Base-by-base conservation (phyloP, 352 stramenopile genomes). In the Pythium dissotocum region DNA sequence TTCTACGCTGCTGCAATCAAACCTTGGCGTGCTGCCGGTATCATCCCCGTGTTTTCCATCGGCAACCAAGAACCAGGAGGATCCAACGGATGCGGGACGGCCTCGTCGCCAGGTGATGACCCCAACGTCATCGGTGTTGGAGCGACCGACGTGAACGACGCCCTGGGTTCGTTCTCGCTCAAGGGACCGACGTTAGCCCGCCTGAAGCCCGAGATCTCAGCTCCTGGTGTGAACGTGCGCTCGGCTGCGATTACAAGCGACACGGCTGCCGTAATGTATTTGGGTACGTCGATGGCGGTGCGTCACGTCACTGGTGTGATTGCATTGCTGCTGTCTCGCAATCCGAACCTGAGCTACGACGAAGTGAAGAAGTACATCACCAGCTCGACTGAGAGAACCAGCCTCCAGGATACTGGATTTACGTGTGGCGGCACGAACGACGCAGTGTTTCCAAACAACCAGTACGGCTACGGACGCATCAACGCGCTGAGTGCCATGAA, bases 381-480 rank as follows among this genome's bases (percentile, higher is more conserved):
- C 0, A 42, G 6, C 3, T 51, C 42, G 42, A 2, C 42, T 3
- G 16, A 51, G 14, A 21, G 9, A 5, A 26, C 14, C n/a, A 26
- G 14, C 5, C 14, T 51, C 42, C 16, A 51, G 18, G 42, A 12
- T 6, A 51, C 6, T 13, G 42, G 42, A 12, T 26, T 28, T 5
- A 51, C 42, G 13, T 51, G 42, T 26, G 42, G 42, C 1, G n/a
- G n/a, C 42, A 51, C 42, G 42, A 51, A 6, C 3, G 42, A 51
- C 42, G 5, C 24, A 26, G 42, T 18, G 28, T 75, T 58, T 28
- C 72, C 67, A 21, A 78, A 75, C 58, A 75, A 75, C 57, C 48
- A 63, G n/a, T 70, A 65, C 30, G 72, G 72, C 35, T 72, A 76
- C 28, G 72, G 72, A 33, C 72, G 68, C 36, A 26, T 78, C 16